Evolutionary conservation across 2,329 filamentous ascomycete species (phyloP).

Genomic region (Epichloe sibirici): DNA sequence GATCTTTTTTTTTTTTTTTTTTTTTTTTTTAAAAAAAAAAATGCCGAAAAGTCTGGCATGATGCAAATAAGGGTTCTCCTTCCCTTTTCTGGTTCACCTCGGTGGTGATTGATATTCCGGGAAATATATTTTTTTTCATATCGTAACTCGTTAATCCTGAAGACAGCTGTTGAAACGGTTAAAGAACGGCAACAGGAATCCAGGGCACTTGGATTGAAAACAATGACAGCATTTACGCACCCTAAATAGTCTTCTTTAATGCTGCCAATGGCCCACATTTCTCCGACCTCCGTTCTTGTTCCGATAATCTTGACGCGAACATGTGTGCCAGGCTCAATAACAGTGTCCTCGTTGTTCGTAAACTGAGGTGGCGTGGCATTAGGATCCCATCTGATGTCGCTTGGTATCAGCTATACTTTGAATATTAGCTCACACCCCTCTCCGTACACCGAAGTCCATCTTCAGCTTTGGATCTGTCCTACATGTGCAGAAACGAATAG

Average conservation of each 20-base stretch:
- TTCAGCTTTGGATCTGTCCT: slow-evolving; percentile 23
- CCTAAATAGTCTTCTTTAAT: slow-evolving; percentile 78
- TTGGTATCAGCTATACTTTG: slow-evolving; percentile 63
- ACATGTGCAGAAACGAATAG: slow-evolving; percentile 77
- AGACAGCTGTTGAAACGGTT: slow-evolving; percentile 13
- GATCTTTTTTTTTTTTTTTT: not conserved
- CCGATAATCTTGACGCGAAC: slow-evolving; percentile 91
- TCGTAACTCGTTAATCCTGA: slow-evolving; percentile 9
- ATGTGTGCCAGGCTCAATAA: slow-evolving; percentile 88
- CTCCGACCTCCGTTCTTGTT: slow-evolving; percentile 81
- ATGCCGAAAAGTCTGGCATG: not conserved
- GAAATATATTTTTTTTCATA: not conserved
- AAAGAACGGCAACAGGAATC: not conserved
- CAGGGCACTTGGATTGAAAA: not conserved
- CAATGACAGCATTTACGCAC: slow-evolving; percentile 25
- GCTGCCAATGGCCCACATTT: slow-evolving; percentile 94
- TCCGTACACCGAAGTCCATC: not conserved
- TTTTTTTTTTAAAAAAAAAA: no score
- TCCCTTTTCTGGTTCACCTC: not conserved
- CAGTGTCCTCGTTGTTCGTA: slow-evolving; percentile 86
- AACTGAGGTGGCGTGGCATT: slow-evolving; percentile 95
- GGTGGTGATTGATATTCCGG: not conserved
- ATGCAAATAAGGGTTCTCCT: not conserved
- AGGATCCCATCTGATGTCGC: slow-evolving; percentile 85
- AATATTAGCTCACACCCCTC: not conserved